Evolutionary conservation across 768 basidiomycete species (phyloP), one percentile per base, ranked within the genome.

Genomic region (Cyclocybe cylindracea): DNA sequence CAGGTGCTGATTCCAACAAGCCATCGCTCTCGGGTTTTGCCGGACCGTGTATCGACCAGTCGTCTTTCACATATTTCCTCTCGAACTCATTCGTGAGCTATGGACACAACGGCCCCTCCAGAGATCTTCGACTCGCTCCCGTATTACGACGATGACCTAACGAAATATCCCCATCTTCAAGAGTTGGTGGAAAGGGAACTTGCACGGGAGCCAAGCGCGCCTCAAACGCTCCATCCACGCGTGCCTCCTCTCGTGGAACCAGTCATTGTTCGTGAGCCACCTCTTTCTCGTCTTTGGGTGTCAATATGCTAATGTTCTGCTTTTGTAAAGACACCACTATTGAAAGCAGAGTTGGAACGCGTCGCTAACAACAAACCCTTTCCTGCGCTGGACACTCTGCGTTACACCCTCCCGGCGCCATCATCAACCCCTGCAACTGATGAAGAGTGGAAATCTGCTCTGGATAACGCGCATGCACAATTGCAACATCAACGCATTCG

Each of bases 61-160:
- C 48, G 42, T 39, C 50, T 37, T 9, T 46, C 49, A 33, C 40
- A 24, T 18, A 11, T 29, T 39, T 39, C 39, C 18, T 48, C 41
- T 35, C 36, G 16, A 39, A 44, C 31, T 47, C 45, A 48, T 48
- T 46, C 48, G 62, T 63, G 61, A 24, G 41, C 53, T 18, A 57
- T 58, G 46, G 56, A 54, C 33, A 56, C 59, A 49, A 41, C 50
- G 44, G 34, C 57, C 40, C 16, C 57, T 10, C 19, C 58, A 42
- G 74, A 75, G 51, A 75, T 87, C 35, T 83, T 93, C 59, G 94
- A 97, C 69, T 89, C 93, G 19, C 77, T 97, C 56, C 94, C 94
- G 13, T 98, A 97, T 72, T 94, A 91, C 63, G 94, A 98, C 74
- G 91, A 94, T 66, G 93, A 97, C 66, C 78, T 95, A 46, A 89